Evolutionary conservation across 2,329 filamentous ascomycete genomes (phyloP).

Genomic region (Aspergillus flavus): DNA sequence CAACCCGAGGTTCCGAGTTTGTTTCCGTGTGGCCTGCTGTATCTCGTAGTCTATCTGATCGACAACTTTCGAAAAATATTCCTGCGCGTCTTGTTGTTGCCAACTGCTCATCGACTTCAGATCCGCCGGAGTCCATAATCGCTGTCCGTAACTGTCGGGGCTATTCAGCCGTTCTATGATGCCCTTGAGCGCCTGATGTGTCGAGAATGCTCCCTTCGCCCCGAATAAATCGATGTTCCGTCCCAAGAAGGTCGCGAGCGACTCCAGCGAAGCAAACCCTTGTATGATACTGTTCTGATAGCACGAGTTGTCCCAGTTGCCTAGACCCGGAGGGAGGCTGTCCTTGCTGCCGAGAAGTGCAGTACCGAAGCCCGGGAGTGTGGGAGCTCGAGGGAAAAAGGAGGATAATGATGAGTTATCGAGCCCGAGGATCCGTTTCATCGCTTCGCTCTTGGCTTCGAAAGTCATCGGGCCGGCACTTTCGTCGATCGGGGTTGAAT

Average conservation of each 20-base stretch:
- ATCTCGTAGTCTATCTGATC: conserved; percentile 83
- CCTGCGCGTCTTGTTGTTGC: conserved; percentile 96
- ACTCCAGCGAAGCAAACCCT: conserved; percentile 73
- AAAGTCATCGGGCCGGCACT: conserved; percentile 39
- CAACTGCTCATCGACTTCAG: conserved; percentile 93
- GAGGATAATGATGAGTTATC: conserved; percentile 62
- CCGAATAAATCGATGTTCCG: conserved; percentile 41
- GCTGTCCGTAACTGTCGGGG: conserved; percentile 69
- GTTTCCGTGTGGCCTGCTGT: conserved; percentile 50
- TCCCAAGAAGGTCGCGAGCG: conserved; percentile 69
- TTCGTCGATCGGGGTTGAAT: conserved; percentile 44
- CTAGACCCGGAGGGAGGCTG: conserved; percentile 63
- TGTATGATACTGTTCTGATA: conserved; percentile 97
- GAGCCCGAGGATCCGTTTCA: conserved; percentile 65
- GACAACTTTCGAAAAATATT: conserved; percentile 90
- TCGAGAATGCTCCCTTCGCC: conserved; percentile 44
- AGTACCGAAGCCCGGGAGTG: conserved; percentile 57
- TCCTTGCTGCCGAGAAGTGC: conserved; percentile 40
- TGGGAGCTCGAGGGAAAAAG: conserved; percentile 58
- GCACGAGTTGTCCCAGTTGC: conserved; percentile 93
- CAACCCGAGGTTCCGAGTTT: conserved; percentile 48
- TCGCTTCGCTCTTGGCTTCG: conserved; percentile 63
- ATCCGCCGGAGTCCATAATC: conserved; percentile 77
- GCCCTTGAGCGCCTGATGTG: conserved; percentile 60
- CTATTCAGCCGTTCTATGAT: conserved; percentile 73